These are phyloP conservation scores for Lentinula sp. DNA, from an alignment of 768 basidiomycete genomes.

Conservation along the genomic window DNA sequence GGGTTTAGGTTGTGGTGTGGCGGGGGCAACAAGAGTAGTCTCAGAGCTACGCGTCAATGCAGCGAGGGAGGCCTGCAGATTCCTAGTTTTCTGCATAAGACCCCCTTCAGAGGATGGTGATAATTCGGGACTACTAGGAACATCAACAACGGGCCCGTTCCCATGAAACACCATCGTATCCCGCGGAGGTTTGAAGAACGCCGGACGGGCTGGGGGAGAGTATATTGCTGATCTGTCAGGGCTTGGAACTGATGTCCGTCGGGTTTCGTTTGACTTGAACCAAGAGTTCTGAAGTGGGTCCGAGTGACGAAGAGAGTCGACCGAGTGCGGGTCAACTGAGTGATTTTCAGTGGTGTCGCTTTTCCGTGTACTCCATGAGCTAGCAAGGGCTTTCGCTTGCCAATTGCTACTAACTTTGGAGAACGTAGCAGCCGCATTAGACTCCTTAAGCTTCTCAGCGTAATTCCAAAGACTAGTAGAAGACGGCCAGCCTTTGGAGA, in stretches of 20 bases:
- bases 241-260: slow-evolving; percentile 35
- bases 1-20: slow-evolving; percentile 25
- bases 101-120: slow-evolving; percentile 21
- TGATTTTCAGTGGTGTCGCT: not conserved
- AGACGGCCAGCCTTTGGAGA: slow-evolving; percentile 12
- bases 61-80: slow-evolving; percentile 37
- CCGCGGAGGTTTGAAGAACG: slow-evolving; percentile 50
- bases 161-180: slow-evolving; percentile 45
- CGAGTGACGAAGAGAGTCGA: not conserved
- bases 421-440: slow-evolving; percentile 63
- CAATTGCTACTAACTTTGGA: slow-evolving; percentile 75
- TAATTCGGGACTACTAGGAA: slow-evolving; percentile 26
- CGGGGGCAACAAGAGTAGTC: not conserved
- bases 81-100: slow-evolving; percentile 30
- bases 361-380: slow-evolving; percentile 27
- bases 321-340: not conserved
- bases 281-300: not conserved
- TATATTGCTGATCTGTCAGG: slow-evolving; percentile 29
- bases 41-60: slow-evolving; percentile 29
- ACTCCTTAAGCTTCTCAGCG: slow-evolving; percentile 68
- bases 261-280: slow-evolving; percentile 13
- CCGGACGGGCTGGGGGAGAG: slow-evolving; percentile 53
- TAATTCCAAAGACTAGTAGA: slow-evolving; percentile 56
- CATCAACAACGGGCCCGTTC: slow-evolving; percentile 20
- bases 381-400: slow-evolving; percentile 56